Evolutionary conservation across 2,329 filamentous ascomycete genomes (phyloP).

Genomic region (Neofusicoccum cordaticola): DNA sequence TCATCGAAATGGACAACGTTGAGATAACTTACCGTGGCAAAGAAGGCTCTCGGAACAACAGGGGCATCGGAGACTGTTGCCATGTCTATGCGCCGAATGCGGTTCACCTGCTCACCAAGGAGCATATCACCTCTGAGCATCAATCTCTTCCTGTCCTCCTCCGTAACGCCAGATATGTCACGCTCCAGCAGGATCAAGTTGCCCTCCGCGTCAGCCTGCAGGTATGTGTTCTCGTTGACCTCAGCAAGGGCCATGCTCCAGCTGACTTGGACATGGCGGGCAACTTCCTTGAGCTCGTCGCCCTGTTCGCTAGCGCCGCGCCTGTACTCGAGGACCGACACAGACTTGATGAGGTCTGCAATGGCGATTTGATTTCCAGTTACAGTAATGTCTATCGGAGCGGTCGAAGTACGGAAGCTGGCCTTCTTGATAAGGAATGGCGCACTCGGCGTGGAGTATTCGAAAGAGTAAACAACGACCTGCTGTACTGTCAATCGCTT

Average conservation of each 20-base stretch:
- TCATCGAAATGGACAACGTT: no score
- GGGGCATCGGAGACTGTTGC: constrained; percentile 62
- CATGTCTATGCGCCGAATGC: constrained; percentile 72
- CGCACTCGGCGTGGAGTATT: constrained; percentile 51
- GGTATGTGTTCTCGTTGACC: constrained; percentile 70
- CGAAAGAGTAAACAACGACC: constrained; percentile 59
- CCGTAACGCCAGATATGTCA: constrained; percentile 69
- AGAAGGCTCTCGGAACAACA: constrained; percentile 78
- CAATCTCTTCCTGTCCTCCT: constrained; percentile 68
- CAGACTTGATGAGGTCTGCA: constrained; percentile 90
- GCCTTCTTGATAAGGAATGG: constrained; percentile 66
- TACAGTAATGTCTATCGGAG: constrained; percentile 77
- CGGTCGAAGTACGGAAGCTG: constrained; percentile 76
- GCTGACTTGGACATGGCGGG: constrained; percentile 74
- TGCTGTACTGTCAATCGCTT: constrained; percentile 24
- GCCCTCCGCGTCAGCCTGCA: constrained; percentile 82
- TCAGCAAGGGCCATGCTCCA: constrained; percentile 80
- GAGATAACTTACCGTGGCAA: constrained; percentile 69
- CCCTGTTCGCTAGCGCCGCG: constrained; percentile 53
- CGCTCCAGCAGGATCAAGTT: constrained; percentile 79
- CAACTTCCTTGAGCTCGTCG: constrained; percentile 68
- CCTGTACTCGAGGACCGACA: constrained; percentile 72
- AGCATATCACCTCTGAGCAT: constrained; percentile 77
- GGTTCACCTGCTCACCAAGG: constrained; percentile 90
- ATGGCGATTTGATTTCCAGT: constrained; percentile 75